Evolutionary conservation across 176 grass and related monocot species (phyloP), one percentile per base, ranked within the genome.

Genomic region (Eremochloa ophiuroides): DNA sequence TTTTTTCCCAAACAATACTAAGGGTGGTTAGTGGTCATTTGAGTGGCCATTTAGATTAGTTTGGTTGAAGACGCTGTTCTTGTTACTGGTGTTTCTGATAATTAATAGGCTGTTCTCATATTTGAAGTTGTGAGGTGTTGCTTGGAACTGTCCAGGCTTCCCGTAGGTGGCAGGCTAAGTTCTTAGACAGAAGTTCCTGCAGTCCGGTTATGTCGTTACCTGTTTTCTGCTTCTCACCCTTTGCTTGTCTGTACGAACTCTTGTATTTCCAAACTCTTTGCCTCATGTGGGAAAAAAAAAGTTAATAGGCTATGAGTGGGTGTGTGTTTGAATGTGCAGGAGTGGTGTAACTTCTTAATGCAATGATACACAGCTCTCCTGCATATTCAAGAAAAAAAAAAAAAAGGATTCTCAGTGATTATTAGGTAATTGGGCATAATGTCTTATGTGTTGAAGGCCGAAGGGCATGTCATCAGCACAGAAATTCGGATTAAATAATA

Each of bases 1-100:
- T 18, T 84, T 56, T 88, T 11, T 37, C 40, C 31, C 0, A 3
- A 82, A 27, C 26, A 76, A 82, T 85, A 31, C 25, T 78, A 79
- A 73, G 15, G 0, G 16, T 58, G n/a, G 62, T 51, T 64, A 42
- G 20, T 76, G 55, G n/a, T 25, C 22, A 58, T 58, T 58, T 25
- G n/a, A 58, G 53, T 58, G 53, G 22, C 53, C 53, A 58, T 58
- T 58, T 58, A 58, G 53, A 58, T 11, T 58, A 58, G 9, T 53
- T 10, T 53, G 50, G 51, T 51, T 55, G 51, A 56, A 58, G 53
- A 25, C n/a, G 0, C 3, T 11, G 3, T 58, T 58, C 22, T 11
- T 58, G n/a, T 58, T 25, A 25, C 22, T 59, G 23, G n/a, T 26
- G 8, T 23, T 23, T 56, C 3, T 56, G 51, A 10, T 56, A 56